Evolutionary conservation across 2,329 filamentous ascomycete genomes (phyloP).

Genomic region (Camillea tinctor): DNA sequence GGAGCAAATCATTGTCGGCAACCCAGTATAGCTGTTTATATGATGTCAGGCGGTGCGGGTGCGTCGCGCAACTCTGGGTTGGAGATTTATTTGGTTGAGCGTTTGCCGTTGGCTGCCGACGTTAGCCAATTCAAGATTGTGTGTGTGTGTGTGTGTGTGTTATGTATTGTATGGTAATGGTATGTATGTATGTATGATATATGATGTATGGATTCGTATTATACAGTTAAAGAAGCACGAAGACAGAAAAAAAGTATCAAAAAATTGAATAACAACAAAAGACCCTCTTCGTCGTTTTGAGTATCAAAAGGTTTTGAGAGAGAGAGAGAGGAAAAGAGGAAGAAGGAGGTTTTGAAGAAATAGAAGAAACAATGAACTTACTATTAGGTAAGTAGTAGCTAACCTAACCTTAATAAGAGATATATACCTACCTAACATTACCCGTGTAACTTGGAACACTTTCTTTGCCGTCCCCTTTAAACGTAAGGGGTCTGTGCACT

Average conservation of each 20-base stretch:
- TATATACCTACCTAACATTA: too few species aligned
- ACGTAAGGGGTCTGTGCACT: background rate
- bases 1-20: slow-evolving; percentile 1
- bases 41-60: background rate
- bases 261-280: background rate
- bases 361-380: background rate
- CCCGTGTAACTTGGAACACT: too few species aligned
- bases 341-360: background rate
- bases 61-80: background rate
- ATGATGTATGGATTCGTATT: background rate
- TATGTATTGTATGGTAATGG: background rate
- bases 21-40: background rate
- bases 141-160: background rate
- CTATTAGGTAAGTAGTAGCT: too few species aligned
- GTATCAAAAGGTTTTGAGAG: background rate
- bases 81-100: background rate
- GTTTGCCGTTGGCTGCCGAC: background rate
- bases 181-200: background rate
- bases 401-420: too few species aligned
- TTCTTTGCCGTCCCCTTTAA: background rate
- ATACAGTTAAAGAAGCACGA: background rate
- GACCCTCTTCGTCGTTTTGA: background rate
- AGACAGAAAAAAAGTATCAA: too few species aligned
- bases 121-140: background rate
- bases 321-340: background rate